Evolutionary conservation across 345 rosid species (phyloP), one percentile per base, ranked within the genome.

Genomic region (Salix dunnii): DNA sequence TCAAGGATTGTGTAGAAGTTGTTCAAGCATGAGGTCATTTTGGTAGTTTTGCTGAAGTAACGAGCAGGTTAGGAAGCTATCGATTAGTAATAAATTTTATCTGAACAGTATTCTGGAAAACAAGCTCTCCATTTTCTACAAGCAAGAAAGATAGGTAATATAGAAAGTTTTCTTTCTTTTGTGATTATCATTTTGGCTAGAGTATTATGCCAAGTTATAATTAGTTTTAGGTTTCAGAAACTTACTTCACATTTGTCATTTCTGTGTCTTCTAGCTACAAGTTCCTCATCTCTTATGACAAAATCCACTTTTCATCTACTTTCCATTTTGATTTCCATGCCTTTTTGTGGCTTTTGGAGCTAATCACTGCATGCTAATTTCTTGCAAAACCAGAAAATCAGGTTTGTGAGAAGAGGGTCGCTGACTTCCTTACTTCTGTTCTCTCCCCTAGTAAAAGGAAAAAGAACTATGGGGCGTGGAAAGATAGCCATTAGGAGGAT

Each of bases 401-500:
- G 28, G 67, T 55, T 48, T 46, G 14, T 27, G 40, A 65, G 36
- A 27, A 64, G 27, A n/a, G 28, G 40, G n/a, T 14, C 33, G 25
- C 64, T 55, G 12, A 31, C 51, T 28, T 27, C 6, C 65, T 63
- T 25, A 3, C 36, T 42, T 6, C 13, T 28, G 27, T 53, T 58
- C 46, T 67, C 68, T 68, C 67, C 35, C 36, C 8, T 46, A 31
- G 60, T 46, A 71, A 51, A 61, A 72, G 70, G n/a, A 13, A 17
- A 28, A 12, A 27, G n/a, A 53, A 73, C 1, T 17, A 86, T 86
- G 89, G 87, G 87, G 30, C 73, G 89, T 12, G 87, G 87, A 40
- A 86, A 86, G 82, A 84, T 82, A 75, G 33, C 71, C 11, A 86
- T 86, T 17, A 82, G 43, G 83, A 82, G 81, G 79, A 86, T 86